Conservation (phyloP, 148 eudicot species). For the Tetragonia tetragonoides region DNA sequence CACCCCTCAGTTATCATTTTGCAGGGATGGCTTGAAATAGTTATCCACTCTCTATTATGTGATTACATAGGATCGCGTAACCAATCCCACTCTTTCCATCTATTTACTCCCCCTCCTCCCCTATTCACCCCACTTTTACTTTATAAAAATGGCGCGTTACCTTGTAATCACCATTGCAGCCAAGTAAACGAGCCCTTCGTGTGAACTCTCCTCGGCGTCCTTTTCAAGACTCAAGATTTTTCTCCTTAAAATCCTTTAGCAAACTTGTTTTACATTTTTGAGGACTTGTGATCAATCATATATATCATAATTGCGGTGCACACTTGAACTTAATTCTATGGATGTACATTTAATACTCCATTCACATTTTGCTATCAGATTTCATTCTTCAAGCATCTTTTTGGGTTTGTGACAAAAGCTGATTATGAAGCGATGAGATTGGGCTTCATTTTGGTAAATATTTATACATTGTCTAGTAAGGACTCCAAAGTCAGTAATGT, state of each 20-base stretch:
- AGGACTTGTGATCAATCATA: too few species aligned
- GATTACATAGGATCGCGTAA: too few species aligned
- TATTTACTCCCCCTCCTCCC: too few species aligned
- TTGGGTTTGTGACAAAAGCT: slow-evolving; percentile 27
- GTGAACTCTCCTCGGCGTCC: not conserved
- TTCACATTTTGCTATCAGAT: slow-evolving; percentile 15
- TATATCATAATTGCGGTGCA: not conserved
- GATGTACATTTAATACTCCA: not conserved
- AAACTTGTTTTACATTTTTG: not conserved
- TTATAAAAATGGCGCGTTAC: too few species aligned
- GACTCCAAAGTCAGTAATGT: not conserved
- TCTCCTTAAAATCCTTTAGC: not conserved
- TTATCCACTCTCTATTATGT: not conserved
- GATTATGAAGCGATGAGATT: slow-evolving; percentile 31
- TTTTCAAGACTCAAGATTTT: not conserved
- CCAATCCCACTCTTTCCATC: too few species aligned
- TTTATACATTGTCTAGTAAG: too few species aligned
- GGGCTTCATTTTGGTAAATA: slow-evolving; percentile 31
- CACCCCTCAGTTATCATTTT: not conserved
- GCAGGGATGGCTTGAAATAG: not conserved
- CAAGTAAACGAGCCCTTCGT: not conserved
- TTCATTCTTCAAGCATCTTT: slow-evolving; percentile 29
- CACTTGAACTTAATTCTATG: not conserved
- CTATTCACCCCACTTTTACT: too few species aligned
- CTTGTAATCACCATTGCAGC: too few species aligned